Evolutionary conservation across 176 grass and related monocot genomes (phyloP), one percentile per base, ranked within the genome.

Genomic region (Musa acuminata): DNA sequence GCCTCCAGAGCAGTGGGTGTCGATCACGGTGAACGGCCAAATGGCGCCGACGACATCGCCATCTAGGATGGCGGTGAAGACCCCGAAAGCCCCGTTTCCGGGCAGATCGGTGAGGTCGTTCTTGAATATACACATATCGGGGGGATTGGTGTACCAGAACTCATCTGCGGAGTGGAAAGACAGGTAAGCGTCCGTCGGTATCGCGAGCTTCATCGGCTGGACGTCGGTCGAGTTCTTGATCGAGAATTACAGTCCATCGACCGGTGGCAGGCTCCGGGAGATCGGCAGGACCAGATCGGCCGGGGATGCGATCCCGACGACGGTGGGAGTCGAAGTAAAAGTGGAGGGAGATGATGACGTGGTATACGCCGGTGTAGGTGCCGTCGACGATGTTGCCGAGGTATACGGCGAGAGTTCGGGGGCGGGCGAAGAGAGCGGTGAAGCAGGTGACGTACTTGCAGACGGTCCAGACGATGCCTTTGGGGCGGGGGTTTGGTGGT

Each of bases 11-110:
- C 14, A 90, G 27, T 2, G 89, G 76, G 73, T 96, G 81, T 90
- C 88, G 25, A 96, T 78, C 25, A 96, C 89, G 0, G 93, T 88
- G 75, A 92, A 96, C 51, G 93, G 93, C 93, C 93, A 96, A 26
- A 88, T 83, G 49, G 87, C 85, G 55, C 89, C 93, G 43, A 88
- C 81, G 78, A 96, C 52, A 25, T 84, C 69, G 0, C 83, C 87
- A 51, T 96, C 93, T 51, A 88, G 62, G 51, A 11, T 55, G 12
- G 88, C 73, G 5, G 25, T 86, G 71, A 92, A 85, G 76, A 92
- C 93, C 26, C 93, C 88, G 79, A 96, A 96, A 51, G 92, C 81
- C 50, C 89, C 87, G 29, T 81, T 74, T 0, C 29, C 23, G 1
- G 85, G 64, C 3, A 27, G 0, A 58, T 53, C 71, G 8, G 85